Conservation (phyloP, 352 stramenopile species). For the Phytophthora hybrid region DNA sequence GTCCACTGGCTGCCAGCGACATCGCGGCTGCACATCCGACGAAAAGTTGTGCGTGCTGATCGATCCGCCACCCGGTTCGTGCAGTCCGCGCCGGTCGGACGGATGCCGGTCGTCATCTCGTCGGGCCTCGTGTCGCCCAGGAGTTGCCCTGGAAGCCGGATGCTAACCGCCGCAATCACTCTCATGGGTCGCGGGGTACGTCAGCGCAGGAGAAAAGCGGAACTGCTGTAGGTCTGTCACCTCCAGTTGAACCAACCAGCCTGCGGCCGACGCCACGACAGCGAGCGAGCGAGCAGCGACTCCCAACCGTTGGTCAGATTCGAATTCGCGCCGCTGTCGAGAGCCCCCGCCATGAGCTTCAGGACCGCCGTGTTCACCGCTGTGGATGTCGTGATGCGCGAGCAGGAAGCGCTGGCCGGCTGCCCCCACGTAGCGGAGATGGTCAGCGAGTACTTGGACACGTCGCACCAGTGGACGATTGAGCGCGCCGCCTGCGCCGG, state of each 20-base stretch:
- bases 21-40: not conserved
- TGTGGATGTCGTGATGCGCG: constrained; percentile 52
- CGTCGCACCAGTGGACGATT: constrained; percentile 67
- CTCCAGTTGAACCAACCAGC: constrained; percentile 20
- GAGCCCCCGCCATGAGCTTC: constrained; percentile 19
- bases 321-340: constrained; percentile 17
- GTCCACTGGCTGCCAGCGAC: too few relatives aligned
- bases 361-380: constrained; percentile 40
- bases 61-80: not conserved
- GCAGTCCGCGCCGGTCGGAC: constrained; percentile 3
- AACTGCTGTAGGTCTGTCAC: constrained; percentile 14
- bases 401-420: constrained; percentile 57
- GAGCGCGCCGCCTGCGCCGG: constrained; percentile 61
- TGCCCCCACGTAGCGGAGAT: constrained; percentile 54
- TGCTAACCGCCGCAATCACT: constrained; percentile 25
- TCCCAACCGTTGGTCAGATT: constrained; percentile 17
- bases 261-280: not conserved
- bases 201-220: constrained; percentile 29
- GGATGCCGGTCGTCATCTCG: constrained; percentile 39
- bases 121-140: constrained; percentile 2
- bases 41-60: not conserved
- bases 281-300: too few relatives aligned
- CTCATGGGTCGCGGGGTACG: constrained; percentile 36
- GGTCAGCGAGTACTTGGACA: constrained; percentile 65
- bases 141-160: constrained; percentile 20